These are phyloP conservation scores for Epichloe typhina DNA, from an alignment of 2,329 filamentous ascomycete species.

Conservation along the genomic window DNA sequence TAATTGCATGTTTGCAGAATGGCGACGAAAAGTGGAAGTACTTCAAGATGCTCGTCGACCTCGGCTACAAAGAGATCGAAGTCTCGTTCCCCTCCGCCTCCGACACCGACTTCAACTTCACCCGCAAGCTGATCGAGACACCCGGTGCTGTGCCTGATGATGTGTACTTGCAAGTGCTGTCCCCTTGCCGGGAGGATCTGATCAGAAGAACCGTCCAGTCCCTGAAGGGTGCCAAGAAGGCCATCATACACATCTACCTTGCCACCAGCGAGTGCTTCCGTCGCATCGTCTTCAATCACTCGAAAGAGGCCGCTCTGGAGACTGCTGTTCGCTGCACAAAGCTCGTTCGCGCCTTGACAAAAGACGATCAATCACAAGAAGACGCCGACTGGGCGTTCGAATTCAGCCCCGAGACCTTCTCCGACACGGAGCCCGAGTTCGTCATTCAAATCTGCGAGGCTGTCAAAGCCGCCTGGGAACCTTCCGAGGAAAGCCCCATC, in stretches of 20 bases:
- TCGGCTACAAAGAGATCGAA: slow-evolving; percentile 97
- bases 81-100: slow-evolving; percentile 91
- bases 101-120: slow-evolving; percentile 94
- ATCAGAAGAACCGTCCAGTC: slow-evolving; percentile 84
- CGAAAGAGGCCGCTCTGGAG: slow-evolving; percentile 66
- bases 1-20: slow-evolving; percentile 41
- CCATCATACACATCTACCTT: slow-evolving; percentile 88
- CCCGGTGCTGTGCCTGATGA: slow-evolving; percentile 75
- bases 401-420: slow-evolving; percentile 82
- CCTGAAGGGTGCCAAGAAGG: slow-evolving; percentile 80
- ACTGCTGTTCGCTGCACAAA: slow-evolving; percentile 77
- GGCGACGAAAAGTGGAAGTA: slow-evolving; percentile 90
- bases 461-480: slow-evolving; percentile 88
- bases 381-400: slow-evolving; percentile 64
- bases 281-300: slow-evolving; percentile 77
- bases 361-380: slow-evolving; percentile 49
- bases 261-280: slow-evolving; percentile 95
- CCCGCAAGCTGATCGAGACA: slow-evolving; percentile 71
- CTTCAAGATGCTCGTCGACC: slow-evolving; percentile 84
- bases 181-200: slow-evolving; percentile 82
- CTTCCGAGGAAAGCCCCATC: slow-evolving; percentile 63
- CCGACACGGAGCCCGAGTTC: slow-evolving; percentile 76
- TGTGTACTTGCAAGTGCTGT: slow-evolving; percentile 83
- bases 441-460: slow-evolving; percentile 76
- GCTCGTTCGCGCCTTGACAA: slow-evolving; percentile 80